These are phyloP conservation scores for Yamadazyma scolyti DNA, from an alignment of 805 yeast species.

Conservation along the genomic window DNA sequence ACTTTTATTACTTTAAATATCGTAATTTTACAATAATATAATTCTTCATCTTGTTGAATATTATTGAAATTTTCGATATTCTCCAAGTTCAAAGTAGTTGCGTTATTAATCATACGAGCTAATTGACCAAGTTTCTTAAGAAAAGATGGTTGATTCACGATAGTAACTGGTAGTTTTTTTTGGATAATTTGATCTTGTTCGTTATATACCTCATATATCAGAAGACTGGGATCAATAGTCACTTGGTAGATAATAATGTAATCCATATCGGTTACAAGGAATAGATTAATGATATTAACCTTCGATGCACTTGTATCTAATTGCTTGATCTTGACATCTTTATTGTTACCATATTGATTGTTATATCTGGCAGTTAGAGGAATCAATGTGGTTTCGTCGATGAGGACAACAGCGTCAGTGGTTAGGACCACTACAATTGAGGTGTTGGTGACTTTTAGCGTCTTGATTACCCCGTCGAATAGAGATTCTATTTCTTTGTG, in stretches of 20 bases:
- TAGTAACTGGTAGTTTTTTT: slow-evolving; percentile 28
- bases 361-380: slow-evolving; percentile 45
- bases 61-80: slow-evolving; percentile 33
- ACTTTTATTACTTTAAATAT: slow-evolving; percentile 31
- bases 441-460: slow-evolving; percentile 23
- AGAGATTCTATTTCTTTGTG: no score
- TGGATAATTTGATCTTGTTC: slow-evolving; percentile 23
- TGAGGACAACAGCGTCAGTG: slow-evolving; percentile 19
- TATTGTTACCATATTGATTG: slow-evolving; percentile 45
- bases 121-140: slow-evolving; percentile 30
- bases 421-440: slow-evolving; percentile 29
- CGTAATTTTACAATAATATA: slow-evolving; percentile 25
- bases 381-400: slow-evolving; percentile 27
- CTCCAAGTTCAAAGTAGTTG: slow-evolving; percentile 20
- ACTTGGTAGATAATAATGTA: slow-evolving; percentile 43
- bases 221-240: slow-evolving; percentile 20
- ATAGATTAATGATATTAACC: slow-evolving; percentile 24
- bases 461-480: no score
- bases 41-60: slow-evolving; percentile 26
- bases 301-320: slow-evolving; percentile 7
- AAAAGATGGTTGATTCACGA: slow-evolving; percentile 22
- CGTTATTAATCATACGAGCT: slow-evolving; percentile 15
- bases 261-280: slow-evolving; percentile 37
- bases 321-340: slow-evolving; percentile 34
- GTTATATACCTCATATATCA: slow-evolving; percentile 30